These are phyloP conservation scores for Colletotrichum echinochloae DNA, from an alignment of 2,329 filamentous ascomycete genomes.

Conservation along the genomic window DNA sequence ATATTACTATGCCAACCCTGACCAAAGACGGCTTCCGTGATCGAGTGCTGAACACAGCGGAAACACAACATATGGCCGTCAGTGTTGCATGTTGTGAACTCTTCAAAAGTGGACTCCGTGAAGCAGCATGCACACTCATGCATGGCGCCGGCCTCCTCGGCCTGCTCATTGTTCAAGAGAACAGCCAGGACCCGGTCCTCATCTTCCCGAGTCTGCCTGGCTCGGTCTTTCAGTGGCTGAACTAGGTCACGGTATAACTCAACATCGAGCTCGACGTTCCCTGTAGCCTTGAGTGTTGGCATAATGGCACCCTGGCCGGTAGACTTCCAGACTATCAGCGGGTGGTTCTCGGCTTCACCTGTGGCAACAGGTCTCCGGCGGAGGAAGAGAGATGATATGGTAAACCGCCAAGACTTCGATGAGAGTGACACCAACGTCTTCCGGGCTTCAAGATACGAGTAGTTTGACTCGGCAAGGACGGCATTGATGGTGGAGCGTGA, in stretches of 20 bases:
- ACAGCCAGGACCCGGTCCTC: constrained; percentile 66
- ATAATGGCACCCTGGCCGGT: constrained; percentile 64
- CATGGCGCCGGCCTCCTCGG: constrained; percentile 65
- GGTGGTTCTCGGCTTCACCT: constrained; percentile 69
- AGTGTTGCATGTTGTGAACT: constrained; percentile 77
- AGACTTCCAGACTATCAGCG: constrained; percentile 71
- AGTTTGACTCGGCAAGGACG: constrained; percentile 84
- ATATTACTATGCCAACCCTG: constrained; percentile 91
- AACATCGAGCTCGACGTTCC: constrained; percentile 71
- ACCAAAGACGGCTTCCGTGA: constrained; percentile 90
- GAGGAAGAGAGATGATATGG: constrained; percentile 77
- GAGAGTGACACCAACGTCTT: constrained; percentile 76
- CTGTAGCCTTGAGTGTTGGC: constrained; percentile 74
- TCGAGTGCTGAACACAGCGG: constrained; percentile 82
- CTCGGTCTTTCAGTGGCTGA: constrained; percentile 61
- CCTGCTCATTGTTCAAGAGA: constrained; percentile 68
- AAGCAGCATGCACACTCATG: constrained; percentile 86
- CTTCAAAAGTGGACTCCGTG: constrained; percentile 76
- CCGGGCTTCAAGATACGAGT: constrained; percentile 79
- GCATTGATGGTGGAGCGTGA: constrained; percentile 80
- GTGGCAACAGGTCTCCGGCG: constrained; percentile 69
- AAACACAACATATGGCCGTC: constrained; percentile 82
- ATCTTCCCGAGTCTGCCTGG: constrained; percentile 58
- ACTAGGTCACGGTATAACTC: constrained; percentile 72
- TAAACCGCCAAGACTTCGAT: constrained; percentile 81